A percentile compares a stretch with the other conserved stretches of the same genome.
These are phyloP conservation scores for Chaetomium cochliodes DNA, from an alignment of 495 filamentous ascomycete genomes.

Conservation along the genomic window DNA sequence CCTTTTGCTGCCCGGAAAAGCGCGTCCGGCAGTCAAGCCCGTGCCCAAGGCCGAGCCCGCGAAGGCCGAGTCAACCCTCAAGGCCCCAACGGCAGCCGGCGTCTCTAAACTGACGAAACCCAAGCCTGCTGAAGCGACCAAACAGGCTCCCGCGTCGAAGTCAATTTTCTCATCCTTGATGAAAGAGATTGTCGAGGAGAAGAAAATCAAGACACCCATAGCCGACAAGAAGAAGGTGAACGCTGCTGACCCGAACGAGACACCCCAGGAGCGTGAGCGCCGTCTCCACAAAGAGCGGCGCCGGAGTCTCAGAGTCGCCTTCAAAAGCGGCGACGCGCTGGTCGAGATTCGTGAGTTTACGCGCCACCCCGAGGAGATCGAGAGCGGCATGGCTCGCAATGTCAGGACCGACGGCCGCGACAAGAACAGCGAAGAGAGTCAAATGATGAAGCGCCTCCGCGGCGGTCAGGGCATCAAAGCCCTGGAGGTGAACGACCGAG, in stretches of 20 bases:
- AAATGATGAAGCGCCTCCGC: slow-evolving; percentile 67
- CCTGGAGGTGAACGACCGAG: slow-evolving; percentile 53
- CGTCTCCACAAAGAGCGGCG: slow-evolving; percentile 77
- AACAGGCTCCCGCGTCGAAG: slow-evolving; percentile 32
- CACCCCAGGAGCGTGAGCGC: slow-evolving; percentile 68
- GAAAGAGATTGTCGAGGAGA: slow-evolving; percentile 65
- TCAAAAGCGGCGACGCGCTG: slow-evolving; percentile 68
- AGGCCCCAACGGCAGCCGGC: slow-evolving; percentile 13
- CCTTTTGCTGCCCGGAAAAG: slow-evolving; percentile 40
- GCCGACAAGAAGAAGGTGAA: slow-evolving; percentile 45
- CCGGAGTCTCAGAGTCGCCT: slow-evolving; percentile 62
- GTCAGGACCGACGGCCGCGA: slow-evolving; percentile 56
- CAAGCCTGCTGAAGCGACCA: slow-evolving; percentile 24
- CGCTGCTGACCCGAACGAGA: slow-evolving; percentile 59
- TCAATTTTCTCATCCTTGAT: slow-evolving; percentile 46
- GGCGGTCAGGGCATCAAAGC: slow-evolving; percentile 32
- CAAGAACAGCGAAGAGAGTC: slow-evolving; percentile 59
- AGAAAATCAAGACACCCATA: slow-evolving; percentile 42
- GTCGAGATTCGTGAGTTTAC: slow-evolving; percentile 71
- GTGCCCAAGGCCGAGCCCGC: slow-evolving; percentile 31
- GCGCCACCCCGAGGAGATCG: slow-evolving; percentile 78
- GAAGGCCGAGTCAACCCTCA: slow-evolving; percentile 24
- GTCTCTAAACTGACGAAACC: slow-evolving; percentile 25
- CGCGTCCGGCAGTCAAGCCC: slow-evolving; percentile 35
- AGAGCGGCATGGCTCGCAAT: slow-evolving; percentile 64